A percentile compares a stretch with the other conserved stretches of the same genome.
phyloP scores from a whole-genome alignment of 371 early-diverging fungal species.

The Umbelopsis sp. region DNA sequence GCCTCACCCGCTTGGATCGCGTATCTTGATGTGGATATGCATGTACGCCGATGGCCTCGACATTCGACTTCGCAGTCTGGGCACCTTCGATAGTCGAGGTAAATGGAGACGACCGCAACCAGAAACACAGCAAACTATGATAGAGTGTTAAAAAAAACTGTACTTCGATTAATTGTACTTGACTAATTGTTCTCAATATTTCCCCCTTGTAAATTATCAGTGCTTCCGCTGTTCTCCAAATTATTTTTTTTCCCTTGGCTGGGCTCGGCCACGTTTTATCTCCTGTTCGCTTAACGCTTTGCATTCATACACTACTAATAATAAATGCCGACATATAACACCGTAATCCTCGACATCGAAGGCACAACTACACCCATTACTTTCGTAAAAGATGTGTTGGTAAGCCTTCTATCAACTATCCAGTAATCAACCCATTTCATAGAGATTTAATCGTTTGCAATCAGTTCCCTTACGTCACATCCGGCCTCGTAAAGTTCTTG shows the following conservation, averaged over 20 bases:
- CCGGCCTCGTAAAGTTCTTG: slow-evolving; percentile 66
- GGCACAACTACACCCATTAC: slow-evolving; percentile 97
- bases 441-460: not conserved
- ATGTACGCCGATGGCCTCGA: slow-evolving; percentile 46
- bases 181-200: too few relatives aligned
- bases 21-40: slow-evolving; percentile 37
- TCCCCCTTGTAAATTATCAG: too few relatives aligned
- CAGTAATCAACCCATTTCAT: not conserved
- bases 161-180: too few relatives aligned
- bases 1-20: slow-evolving; percentile 32
- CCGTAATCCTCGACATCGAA: slow-evolving; percentile 86
- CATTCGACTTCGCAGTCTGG: slow-evolving; percentile 37
- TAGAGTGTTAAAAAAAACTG: not conserved
- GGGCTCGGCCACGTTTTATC: not conserved
- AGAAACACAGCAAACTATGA: not conserved
- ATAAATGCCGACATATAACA: slow-evolving; percentile 38
- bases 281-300: not conserved
- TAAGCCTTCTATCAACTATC: slow-evolving; percentile 22
- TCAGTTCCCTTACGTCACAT: slow-evolving; percentile 81
- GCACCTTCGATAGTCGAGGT: slow-evolving; percentile 36
- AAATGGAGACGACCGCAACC: slow-evolving; percentile 9
- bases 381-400: slow-evolving; percentile 89
- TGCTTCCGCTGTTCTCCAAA: not conserved
- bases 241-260: not conserved
- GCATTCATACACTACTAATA: not conserved